Conservation (phyloP, 371 early-diverging fungal genomes). For the Blakeslea trispora region DNA sequence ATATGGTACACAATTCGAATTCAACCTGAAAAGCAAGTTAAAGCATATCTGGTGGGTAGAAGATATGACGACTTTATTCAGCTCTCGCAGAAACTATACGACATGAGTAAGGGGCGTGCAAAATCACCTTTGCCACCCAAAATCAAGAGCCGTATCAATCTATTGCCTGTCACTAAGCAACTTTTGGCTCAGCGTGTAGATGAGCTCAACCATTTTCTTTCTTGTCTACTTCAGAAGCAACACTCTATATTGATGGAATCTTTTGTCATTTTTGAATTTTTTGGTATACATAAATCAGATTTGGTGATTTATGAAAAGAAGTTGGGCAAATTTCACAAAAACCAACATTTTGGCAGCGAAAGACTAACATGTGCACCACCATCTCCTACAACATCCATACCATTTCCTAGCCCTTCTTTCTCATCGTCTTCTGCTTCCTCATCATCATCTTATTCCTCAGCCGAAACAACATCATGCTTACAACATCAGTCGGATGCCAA, state of each 20-base stretch:
- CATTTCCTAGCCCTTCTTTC: background rate
- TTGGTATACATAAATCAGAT: conserved; percentile 14
- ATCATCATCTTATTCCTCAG: background rate
- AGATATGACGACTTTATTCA: conserved; percentile 29
- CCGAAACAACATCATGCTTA: background rate
- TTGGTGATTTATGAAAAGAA: background rate
- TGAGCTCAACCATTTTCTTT: conserved; percentile 26
- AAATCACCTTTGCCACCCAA: conserved; percentile 17
- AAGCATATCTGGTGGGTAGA: conserved; percentile 16
- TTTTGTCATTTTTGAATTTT: conserved; percentile 23
- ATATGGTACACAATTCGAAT: conserved; percentile 23
- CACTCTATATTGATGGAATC: conserved; percentile 22
- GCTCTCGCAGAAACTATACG: conserved; percentile 27
- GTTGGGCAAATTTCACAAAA: background rate
- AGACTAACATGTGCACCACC: background rate
- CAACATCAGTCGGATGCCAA: background rate
- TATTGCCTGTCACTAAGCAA: conserved; percentile 13
- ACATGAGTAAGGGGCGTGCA: conserved; percentile 8
- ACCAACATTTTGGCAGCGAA: background rate
- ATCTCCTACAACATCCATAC: background rate
- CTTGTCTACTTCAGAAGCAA: conserved; percentile 16
- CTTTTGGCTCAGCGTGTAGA: conserved; percentile 22
- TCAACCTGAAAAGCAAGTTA: conserved; percentile 10
- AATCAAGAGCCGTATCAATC: conserved; percentile 16
- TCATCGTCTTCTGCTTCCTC: no score